phyloP scores from a whole-genome alignment of 2,329 filamentous ascomycete species.

The Pseudocercospora fijiensis region DNA sequence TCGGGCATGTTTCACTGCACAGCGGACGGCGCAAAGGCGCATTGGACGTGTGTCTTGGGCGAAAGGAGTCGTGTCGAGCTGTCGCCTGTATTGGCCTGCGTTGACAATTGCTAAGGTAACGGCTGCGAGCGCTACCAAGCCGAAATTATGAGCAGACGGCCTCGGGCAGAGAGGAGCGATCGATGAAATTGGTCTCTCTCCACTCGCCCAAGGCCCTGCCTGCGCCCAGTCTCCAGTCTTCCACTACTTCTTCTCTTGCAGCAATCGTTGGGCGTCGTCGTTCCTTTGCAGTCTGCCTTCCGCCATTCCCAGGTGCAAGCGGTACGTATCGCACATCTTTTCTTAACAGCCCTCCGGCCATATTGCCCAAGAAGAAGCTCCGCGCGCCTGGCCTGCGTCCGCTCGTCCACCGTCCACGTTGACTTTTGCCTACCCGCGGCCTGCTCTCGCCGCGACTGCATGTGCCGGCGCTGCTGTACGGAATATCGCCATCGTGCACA shows the following conservation, averaged over 20 bases:
- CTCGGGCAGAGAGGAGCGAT: neutral
- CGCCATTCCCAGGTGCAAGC: neutral
- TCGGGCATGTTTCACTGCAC: neutral
- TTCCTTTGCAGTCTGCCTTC: neutral
- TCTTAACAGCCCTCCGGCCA: neutral
- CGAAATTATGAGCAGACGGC: neutral
- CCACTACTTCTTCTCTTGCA: neutral
- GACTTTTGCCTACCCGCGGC: slow-evolving; percentile 8
- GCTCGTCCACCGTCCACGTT: slow-evolving; percentile 8
- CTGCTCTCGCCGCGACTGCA: slow-evolving; percentile 7
- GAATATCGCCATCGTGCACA: neutral
- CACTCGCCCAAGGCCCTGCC: neutral
- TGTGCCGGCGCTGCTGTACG: slow-evolving; percentile 3
- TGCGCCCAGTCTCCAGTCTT: neutral
- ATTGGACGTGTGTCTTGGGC: neutral
- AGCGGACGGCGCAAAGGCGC: neutral
- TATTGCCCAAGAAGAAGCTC: slow-evolving; percentile 5
- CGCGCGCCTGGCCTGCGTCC: slow-evolving; percentile 11
- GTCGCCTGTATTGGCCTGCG: neutral
- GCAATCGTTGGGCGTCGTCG: neutral
- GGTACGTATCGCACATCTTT: neutral
- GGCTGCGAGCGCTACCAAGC: neutral
- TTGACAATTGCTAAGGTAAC: neutral
- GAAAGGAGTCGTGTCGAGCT: neutral
- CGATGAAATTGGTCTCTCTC: neutral